Conservation (phyloP, 108 stramenopile genomes). For the Schizochytrium sp. region DNA sequence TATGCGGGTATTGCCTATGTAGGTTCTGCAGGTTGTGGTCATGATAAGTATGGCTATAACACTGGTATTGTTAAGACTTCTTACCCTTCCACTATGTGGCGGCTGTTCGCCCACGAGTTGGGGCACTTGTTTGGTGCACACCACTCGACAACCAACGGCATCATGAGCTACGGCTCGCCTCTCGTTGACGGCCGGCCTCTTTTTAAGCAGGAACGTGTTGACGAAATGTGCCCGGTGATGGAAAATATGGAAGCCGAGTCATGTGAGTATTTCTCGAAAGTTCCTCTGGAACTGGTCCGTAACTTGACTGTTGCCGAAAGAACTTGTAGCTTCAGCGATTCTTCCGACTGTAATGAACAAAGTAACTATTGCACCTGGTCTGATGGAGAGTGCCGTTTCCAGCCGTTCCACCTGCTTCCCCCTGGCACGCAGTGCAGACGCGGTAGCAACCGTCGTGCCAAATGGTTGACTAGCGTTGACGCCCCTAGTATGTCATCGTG, state of each 20-base stretch:
- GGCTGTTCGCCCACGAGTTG: not conserved
- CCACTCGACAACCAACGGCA: not conserved
- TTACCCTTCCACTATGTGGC: conserved; percentile 12
- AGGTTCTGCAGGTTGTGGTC: not conserved
- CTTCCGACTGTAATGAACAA: too few species aligned
- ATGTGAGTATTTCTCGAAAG: not conserved
- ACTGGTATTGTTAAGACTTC: not conserved
- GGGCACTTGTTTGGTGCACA: not conserved
- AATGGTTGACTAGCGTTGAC: too few species aligned
- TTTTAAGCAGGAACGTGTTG: not conserved
- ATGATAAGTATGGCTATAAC: not conserved
- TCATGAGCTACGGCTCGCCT: not conserved
- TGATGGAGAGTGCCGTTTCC: too few species aligned
- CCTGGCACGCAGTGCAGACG: too few species aligned
- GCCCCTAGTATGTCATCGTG: too few species aligned
- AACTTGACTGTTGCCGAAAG: too few species aligned
- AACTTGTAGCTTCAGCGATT: too few species aligned
- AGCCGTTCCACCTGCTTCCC: too few species aligned
- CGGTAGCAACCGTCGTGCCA: too few species aligned
- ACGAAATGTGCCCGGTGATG: not conserved
- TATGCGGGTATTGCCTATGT: not conserved
- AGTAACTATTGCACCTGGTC: too few species aligned
- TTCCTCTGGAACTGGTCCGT: too few species aligned
- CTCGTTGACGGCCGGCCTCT: not conserved
- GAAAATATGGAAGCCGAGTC: not conserved